Base-by-base conservation (phyloP, 306 rosid genomes). In the Nissolia schottii region DNA sequence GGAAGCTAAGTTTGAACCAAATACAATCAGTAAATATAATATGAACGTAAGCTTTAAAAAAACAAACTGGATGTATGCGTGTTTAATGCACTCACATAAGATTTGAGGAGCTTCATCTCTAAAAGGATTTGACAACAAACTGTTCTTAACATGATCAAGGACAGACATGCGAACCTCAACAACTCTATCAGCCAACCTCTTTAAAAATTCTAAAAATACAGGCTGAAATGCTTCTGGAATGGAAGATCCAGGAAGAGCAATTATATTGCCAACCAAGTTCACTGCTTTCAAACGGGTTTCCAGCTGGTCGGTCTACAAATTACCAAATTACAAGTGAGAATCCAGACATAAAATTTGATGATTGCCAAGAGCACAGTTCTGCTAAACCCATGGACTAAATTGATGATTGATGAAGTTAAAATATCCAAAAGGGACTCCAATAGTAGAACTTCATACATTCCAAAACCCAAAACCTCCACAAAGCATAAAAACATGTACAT, bases 271-370 rank as follows among this genome's bases (percentile, higher is more conserved):
- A 67, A 95, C 90, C 80, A 91, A 89, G 72, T 83, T 84, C 86
- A 95, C 92, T 2, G 97, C 96, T 84, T 89, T 89, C 77, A 91
- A 77, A 71, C 99, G 99, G 72, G 87, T 87, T 67, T 89, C 99
- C 76, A 89, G 86, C 90, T 88, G 96, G 81, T 91, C 97, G 63
- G 86, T 83, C 99, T 95, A 87, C 93, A 80, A 66, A 82, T 79
- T 62, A 73, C 77, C 64, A 77, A 49, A 46, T 48, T 37, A 45
- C 64, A 71, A 50, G 72, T 76, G 20, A 85, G 79, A 84, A 61
- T 51, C 72, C 64, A 31, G 49, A 58, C 46, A 71, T 75, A 57
- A 56, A 61, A 41, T 60, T 69, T 46, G 56, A 68, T 32, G 56
- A 68, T 27, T n/a, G 59, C 15, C 45, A 27, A 58, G 5, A 6